phyloP scores from a whole-genome alignment of 345 rosid species.

The Crucihimalaya himalaica region DNA sequence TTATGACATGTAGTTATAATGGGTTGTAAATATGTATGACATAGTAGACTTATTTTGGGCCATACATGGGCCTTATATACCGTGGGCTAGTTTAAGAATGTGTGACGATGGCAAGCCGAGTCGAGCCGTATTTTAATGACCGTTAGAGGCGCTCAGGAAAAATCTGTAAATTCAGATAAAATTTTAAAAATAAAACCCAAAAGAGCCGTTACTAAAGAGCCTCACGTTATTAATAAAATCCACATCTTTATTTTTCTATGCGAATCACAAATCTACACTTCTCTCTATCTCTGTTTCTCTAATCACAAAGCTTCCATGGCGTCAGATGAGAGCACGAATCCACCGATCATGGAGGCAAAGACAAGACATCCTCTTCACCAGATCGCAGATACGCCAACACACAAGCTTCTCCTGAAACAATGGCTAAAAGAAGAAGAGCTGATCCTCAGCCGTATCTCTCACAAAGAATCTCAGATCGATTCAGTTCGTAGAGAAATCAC shows the following conservation, averaged over 20 bases:
- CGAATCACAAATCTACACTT: slow-evolving; percentile 15
- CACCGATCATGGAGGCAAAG: slow-evolving; percentile 58
- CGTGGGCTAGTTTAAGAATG: neutral
- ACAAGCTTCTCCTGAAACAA: slow-evolving; percentile 92
- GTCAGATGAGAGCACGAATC: slow-evolving; percentile 49
- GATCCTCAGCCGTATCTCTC: slow-evolving; percentile 64
- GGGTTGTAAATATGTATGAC: too few species aligned
- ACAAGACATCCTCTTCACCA: slow-evolving; percentile 80
- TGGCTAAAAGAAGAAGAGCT: slow-evolving; percentile 96
- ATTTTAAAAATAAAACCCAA: slow-evolving; percentile 1
- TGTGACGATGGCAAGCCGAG: neutral
- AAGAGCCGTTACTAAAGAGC: slow-evolving; percentile 41
- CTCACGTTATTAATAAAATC: slow-evolving; percentile 6
- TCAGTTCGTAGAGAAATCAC: slow-evolving; percentile 70
- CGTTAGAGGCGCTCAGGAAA: slow-evolving; percentile 28
- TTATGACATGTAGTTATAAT: too few species aligned
- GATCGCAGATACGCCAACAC: slow-evolving; percentile 84
- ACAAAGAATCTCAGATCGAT: slow-evolving; percentile 86
- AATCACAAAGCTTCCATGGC: slow-evolving; percentile 42
- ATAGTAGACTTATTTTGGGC: neutral
- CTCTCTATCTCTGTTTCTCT: slow-evolving; percentile 27
- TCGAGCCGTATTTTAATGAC: slow-evolving; percentile 16
- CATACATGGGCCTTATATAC: neutral
- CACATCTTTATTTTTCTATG: neutral
- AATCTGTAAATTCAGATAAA: neutral